These are phyloP conservation scores for Podaxis rugospora DNA, from an alignment of 768 basidiomycete genomes.

Conservation along the genomic window DNA sequence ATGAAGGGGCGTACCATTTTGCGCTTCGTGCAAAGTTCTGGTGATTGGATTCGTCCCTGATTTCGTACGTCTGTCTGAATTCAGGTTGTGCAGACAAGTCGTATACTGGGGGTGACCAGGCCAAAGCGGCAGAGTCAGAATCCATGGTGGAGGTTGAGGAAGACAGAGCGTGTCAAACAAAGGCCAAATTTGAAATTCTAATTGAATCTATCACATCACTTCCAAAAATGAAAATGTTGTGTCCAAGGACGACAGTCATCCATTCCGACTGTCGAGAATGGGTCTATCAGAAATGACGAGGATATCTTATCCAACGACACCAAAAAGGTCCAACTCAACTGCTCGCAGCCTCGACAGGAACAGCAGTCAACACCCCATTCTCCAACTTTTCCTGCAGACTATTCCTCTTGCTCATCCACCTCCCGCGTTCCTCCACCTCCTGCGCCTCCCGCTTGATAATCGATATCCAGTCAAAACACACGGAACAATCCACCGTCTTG, in stretches of 20 bases:
- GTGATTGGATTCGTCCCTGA: conserved; percentile 20
- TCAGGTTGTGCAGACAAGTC: conserved; percentile 18
- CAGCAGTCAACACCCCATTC: background rate
- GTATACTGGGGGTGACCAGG: conserved; percentile 29
- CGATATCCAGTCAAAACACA: conserved; percentile 33
- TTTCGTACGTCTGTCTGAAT: conserved; percentile 3
- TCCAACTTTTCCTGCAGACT: conserved; percentile 8
- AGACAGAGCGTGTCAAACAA: background rate
- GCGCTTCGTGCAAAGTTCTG: conserved; percentile 45
- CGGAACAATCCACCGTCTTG: conserved; percentile 22
- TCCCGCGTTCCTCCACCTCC: conserved; percentile 17
- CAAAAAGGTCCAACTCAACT: background rate
- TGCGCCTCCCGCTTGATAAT: conserved; percentile 24
- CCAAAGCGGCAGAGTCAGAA: background rate
- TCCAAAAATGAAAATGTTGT: background rate
- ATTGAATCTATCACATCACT: background rate
- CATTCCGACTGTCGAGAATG: background rate
- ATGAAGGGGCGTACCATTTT: conserved; percentile 46
- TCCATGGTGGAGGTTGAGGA: background rate
- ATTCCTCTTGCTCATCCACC: conserved; percentile 21
- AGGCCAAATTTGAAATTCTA: background rate
- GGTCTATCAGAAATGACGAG: background rate
- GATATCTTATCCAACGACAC: background rate
- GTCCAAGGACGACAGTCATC: background rate
- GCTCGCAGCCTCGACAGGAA: background rate